Percentiles rank a stretch among this genome's conserved stretches.
These are phyloP conservation scores for Trichoderma virens DNA, from an alignment of 495 filamentous ascomycete species.

Conservation along the genomic window DNA sequence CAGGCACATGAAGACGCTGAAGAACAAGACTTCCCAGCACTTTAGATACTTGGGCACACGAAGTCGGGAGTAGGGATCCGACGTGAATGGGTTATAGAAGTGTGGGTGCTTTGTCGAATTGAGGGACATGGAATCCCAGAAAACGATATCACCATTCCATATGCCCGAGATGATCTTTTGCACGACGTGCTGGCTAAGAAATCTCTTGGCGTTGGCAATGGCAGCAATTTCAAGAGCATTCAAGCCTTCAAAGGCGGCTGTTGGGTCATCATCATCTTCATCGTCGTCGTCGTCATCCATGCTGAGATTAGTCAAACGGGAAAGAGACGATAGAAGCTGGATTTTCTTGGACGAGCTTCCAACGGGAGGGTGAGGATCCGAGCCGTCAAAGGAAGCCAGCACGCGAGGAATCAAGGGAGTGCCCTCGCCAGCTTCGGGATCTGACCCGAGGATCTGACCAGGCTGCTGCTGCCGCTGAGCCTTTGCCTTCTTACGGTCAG, in stretches of 20 bases:
- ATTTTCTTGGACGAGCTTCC: conserved; percentile 21
- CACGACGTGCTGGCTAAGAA: conserved; percentile 76
- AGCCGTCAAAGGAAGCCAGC: conserved; percentile 16
- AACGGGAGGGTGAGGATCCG: conserved; percentile 13
- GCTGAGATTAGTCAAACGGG: conserved; percentile 36
- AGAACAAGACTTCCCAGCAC: conserved; percentile 80
- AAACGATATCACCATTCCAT: conserved; percentile 86
- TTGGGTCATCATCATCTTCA: conserved; percentile 45
- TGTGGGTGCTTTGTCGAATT: conserved; percentile 72
- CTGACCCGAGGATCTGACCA: not conserved
- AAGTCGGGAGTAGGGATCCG: conserved; percentile 77
- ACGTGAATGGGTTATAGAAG: conserved; percentile 65
- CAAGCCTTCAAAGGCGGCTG: conserved; percentile 62
- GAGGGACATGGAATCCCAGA: conserved; percentile 78
- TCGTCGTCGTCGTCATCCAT: conserved; percentile 29
- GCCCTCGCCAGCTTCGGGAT: conserved; percentile 27
- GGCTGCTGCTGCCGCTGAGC: conserved; percentile 10
- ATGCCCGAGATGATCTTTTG: conserved; percentile 84
- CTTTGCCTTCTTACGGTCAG: conserved; percentile 23
- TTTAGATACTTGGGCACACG: conserved; percentile 90
- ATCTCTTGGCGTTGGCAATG: conserved; percentile 82
- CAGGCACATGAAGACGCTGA: conserved; percentile 67
- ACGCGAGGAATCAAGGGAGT: conserved; percentile 25
- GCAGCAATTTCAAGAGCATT: conserved; percentile 88
- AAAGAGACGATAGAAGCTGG: conserved; percentile 36